Percentiles rank a stretch among this genome's conserved stretches.
Conservation (phyloP, 2,329 filamentous ascomycete genomes). For the Pseudogymnoascus sp. region DNA sequence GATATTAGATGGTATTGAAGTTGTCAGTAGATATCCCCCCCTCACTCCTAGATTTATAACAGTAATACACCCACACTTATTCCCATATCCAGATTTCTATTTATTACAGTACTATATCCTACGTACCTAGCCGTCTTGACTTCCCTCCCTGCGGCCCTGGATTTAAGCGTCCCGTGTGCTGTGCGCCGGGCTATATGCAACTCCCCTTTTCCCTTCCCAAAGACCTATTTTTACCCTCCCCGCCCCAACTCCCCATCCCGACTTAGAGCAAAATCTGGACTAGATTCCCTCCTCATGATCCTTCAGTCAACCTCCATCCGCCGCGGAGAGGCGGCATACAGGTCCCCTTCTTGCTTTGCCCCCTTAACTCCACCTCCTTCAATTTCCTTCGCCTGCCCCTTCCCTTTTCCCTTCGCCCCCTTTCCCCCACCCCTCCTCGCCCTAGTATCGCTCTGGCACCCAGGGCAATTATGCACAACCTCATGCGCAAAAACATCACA, state of each 20-base stretch:
- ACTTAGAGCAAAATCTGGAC: no score
- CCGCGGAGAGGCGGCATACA: neutral
- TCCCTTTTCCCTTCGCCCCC: neutral
- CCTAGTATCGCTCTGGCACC: conserved; percentile 45
- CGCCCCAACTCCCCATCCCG: neutral
- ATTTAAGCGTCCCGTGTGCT: neutral
- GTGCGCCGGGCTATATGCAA: neutral
- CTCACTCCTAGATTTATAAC: no score
- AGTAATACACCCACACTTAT: no score
- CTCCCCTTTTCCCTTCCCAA: neutral
- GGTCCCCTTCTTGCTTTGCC: neutral
- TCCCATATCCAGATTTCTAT: no score
- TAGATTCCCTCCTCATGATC: neutral
- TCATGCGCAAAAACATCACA: conserved; percentile 95
- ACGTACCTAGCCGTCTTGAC: no score
- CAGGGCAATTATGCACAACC: conserved; percentile 90
- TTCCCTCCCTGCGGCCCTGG: no score
- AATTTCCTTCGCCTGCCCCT: neutral
- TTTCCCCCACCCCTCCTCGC: neutral
- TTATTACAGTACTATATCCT: no score
- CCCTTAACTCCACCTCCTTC: neutral
- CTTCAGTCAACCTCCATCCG: neutral
- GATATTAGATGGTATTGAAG: no score
- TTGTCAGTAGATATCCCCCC: no score
- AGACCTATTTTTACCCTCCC: neutral